Base-by-base conservation (phyloP, 352 stramenopile species). In the Phytopythium cucurbitacearum region DNA sequence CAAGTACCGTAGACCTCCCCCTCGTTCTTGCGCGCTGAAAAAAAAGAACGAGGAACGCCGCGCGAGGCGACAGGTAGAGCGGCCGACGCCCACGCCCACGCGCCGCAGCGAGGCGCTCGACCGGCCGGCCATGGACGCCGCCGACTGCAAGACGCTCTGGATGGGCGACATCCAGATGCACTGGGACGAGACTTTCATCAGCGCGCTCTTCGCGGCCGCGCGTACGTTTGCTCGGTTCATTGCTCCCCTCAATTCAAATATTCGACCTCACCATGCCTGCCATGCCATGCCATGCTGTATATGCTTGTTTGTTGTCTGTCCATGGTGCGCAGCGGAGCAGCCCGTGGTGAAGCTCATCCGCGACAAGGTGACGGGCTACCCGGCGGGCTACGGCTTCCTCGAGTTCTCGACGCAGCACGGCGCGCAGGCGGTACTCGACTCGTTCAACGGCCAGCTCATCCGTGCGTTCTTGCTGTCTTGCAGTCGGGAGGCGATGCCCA, bases 91-190 rank as follows among this genome's bases (percentile, higher is more conserved):
- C 40, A 44, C 40, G 10, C 7, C n/a, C 53, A 50, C 36, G 33
- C 40, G 40, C 11, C 40, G 43, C 39, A 72, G 66, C 11, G 13
- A 51, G 36, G 32, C 34, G 8, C 45, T 15, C 45, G 9, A 28
- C 21, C 21, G 21, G 21, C 21, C 9, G 16, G 49, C 45, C 53
- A 73, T 75, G 64, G 71, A 73, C 42, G 46, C 51, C 35, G 50
- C 39, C 21, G 76, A 87, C 15, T 92, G 81, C 78, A 91, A 92
- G 79, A 95, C 85, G 57, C 72, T 95, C 35, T 95, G 85, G 85
- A 94, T 95, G 78, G 85, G 85, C 59, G 85, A 93, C 69, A 89
- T 95, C 62, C 87, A 97, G 69, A 83, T 86, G 68, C 64, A 93
- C 60, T 97, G 89, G 89, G 88, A 95, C 60, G 89, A 97, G 67